These are phyloP conservation scores for Lipomyces yamanashiensis DNA, from an alignment of 805 yeast species.

Conservation along the genomic window DNA sequence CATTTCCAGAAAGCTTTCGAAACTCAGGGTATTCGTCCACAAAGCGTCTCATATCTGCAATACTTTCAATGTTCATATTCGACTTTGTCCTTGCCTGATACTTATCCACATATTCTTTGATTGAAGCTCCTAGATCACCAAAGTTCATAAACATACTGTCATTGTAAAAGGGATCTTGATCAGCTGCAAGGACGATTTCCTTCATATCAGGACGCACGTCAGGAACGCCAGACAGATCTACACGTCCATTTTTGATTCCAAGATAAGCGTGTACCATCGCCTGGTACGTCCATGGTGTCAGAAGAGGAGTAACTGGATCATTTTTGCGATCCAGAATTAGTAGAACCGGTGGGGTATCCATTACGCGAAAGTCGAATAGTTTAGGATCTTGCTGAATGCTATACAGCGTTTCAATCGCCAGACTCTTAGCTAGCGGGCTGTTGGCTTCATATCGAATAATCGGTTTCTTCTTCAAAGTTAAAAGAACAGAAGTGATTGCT, in stretches of 20 bases:
- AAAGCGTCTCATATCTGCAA: constrained; percentile 87
- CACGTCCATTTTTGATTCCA: constrained; percentile 81
- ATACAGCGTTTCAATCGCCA: constrained; percentile 61
- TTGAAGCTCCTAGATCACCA: constrained; percentile 90
- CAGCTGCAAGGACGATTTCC: constrained; percentile 68
- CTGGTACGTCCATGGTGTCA: constrained; percentile 97
- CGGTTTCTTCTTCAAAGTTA: constrained; percentile 79
- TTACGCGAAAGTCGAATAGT: constrained; percentile 67
- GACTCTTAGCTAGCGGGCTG: constrained; percentile 64
- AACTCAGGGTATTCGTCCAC: constrained; percentile 94
- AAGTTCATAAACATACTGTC: constrained; percentile 88
- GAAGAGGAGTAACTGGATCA: constrained; percentile 91
- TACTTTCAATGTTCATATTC: constrained; percentile 70
- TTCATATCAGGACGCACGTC: constrained; percentile 61
- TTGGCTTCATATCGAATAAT: constrained; percentile 75
- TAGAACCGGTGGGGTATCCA: constrained; percentile 73
- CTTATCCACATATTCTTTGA: constrained; percentile 80
- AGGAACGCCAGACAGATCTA: constrained; percentile 62
- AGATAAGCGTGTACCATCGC: constrained; percentile 94
- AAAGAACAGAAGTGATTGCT: constrained; percentile 59
- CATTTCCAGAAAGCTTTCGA: constrained; percentile 82
- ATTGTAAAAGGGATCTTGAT: constrained; percentile 74
- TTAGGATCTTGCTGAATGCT: constrained; percentile 48
- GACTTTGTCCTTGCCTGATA: constrained; percentile 82
- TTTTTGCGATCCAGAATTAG: constrained; percentile 79